phyloP scores from a whole-genome alignment of 768 basidiomycete genomes.

The Serendipita sp. region DNA sequence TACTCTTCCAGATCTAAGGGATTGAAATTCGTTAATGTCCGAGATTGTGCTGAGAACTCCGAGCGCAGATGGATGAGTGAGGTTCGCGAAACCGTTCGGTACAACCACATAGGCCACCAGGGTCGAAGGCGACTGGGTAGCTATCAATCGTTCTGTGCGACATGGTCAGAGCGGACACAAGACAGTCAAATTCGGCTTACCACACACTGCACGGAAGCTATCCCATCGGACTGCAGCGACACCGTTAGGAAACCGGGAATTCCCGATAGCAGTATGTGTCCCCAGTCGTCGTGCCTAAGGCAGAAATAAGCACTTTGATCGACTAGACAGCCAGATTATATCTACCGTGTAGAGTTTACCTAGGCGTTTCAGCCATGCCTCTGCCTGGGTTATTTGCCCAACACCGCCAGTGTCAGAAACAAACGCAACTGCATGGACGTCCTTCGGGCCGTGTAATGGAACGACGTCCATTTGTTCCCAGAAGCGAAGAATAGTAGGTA shows the following conservation, averaged over 20 bases:
- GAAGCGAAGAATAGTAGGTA: not conserved
- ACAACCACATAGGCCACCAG: constrained; percentile 1
- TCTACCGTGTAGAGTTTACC: not conserved
- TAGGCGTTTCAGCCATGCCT: not conserved
- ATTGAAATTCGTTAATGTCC: not conserved
- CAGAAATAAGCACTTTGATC: not conserved
- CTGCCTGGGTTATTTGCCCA: not conserved
- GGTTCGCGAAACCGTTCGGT: not conserved
- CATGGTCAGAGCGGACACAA: not conserved
- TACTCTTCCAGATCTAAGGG: not conserved
- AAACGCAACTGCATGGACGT: not conserved
- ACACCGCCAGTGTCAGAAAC: constrained; percentile 1
- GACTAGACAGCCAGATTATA: not conserved
- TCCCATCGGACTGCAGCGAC: not conserved
- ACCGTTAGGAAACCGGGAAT: not conserved
- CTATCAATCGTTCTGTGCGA: not conserved
- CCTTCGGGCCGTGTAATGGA: not conserved
- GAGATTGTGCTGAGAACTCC: not conserved
- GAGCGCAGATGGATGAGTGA: not conserved
- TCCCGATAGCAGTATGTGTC: not conserved
- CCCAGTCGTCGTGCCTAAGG: not conserved
- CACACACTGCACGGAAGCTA: not conserved
- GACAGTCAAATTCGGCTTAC: not conserved
- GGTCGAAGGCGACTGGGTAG: not conserved
- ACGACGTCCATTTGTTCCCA: not conserved